phyloP scores from a whole-genome alignment of 2,329 filamentous ascomycete species.

The Ophiosphaerella korrae region DNA sequence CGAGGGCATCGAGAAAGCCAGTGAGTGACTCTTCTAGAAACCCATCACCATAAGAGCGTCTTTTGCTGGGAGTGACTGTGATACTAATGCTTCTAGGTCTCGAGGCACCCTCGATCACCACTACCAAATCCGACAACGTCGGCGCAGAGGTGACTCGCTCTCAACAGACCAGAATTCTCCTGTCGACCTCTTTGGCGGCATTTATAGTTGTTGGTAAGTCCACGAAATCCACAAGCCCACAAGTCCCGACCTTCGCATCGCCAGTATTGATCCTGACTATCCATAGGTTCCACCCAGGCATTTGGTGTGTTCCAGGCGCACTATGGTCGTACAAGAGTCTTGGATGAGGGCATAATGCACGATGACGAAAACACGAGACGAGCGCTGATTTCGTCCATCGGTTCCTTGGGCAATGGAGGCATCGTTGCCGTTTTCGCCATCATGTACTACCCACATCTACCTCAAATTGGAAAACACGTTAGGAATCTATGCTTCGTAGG shows the following conservation, averaged over 20 bases:
- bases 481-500: conserved; percentile 18
- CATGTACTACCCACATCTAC: conserved; percentile 23
- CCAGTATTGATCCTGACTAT: conserved; percentile 4
- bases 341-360: conserved; percentile 15
- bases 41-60: too few relatives aligned
- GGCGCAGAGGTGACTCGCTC: conserved; percentile 15
- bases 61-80: too few relatives aligned
- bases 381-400: conserved; percentile 23
- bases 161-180: conserved; percentile 20
- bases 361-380: conserved; percentile 11
- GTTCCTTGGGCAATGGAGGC: conserved; percentile 25
- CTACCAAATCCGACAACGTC: conserved; percentile 1
- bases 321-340: conserved; percentile 21
- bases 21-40: too few relatives aligned
- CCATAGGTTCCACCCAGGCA: conserved; percentile 22
- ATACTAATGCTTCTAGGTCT: too few relatives aligned
- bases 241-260: too few relatives aligned
- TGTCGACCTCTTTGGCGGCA: conserved; percentile 15
- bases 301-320: conserved; percentile 30
- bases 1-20: too few relatives aligned
- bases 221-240: not conserved
- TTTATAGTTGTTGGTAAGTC: conserved; percentile 23
- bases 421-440: conserved; percentile 21
- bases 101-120: too few relatives aligned
- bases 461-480: conserved; percentile 22